Evolutionary conservation across 192 early-diverging fungal genomes (phyloP).

Genomic region (Gigaspora rosea): DNA sequence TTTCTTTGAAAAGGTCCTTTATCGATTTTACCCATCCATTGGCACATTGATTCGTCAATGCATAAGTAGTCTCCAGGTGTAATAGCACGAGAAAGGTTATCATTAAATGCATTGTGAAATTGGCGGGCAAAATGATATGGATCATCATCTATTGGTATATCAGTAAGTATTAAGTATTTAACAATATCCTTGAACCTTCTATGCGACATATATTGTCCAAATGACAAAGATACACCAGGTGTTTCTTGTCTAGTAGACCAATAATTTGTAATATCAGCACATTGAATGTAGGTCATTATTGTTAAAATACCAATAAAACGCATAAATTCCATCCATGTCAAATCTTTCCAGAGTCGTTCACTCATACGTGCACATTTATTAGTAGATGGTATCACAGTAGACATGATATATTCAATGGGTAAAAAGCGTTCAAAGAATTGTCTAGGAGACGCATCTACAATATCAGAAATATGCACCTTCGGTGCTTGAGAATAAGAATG

Average conservation of each 20-base stretch:
- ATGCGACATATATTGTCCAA: constrained; percentile 5
- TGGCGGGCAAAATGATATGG: constrained; percentile 14
- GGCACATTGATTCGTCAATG: no score
- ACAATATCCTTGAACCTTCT: neutral
- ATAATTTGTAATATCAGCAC: neutral
- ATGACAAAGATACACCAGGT: no score
- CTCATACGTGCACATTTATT: constrained; percentile 8
- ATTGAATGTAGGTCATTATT: constrained; percentile 4
- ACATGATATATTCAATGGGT: neutral
- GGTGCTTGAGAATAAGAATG: neutral
- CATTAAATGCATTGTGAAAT: constrained; percentile 7
- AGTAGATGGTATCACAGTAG: neutral
- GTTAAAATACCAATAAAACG: neutral
- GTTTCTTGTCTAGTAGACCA: no score
- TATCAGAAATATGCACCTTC: neutral
- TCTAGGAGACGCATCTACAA: no score
- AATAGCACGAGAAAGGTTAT: neutral
- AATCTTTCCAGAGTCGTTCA: constrained; percentile 1
- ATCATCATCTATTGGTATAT: constrained; percentile 10
- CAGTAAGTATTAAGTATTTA: neutral
- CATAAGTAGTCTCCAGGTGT: neutral
- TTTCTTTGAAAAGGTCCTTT: neutral
- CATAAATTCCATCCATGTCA: constrained; percentile 3
- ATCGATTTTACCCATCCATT: no score
- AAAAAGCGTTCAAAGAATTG: constrained; percentile 1